Base-by-base conservation (phyloP, 208 protist species). In the Herpetomonas samuelpessoai region DNA sequence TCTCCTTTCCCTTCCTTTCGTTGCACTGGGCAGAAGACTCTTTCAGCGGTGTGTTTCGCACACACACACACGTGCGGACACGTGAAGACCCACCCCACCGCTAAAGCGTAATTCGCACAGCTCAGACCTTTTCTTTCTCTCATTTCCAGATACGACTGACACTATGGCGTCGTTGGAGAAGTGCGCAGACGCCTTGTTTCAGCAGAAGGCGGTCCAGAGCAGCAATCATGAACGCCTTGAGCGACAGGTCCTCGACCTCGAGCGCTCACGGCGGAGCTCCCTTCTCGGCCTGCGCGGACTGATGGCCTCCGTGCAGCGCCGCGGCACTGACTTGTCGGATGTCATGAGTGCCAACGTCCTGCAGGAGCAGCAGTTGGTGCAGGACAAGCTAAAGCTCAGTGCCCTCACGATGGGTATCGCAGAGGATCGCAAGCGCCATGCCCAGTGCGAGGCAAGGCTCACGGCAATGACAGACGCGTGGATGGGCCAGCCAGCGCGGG, bases 171-270 rank as follows among this genome's bases (percentile, higher is more conserved):
- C 83, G 21, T 62, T 93, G 25, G 62, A 88, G 19, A 68, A 56
- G 56, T 91, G 85, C 63, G 79, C 88, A 0, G 83, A 94, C 57
- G 73, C 69, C 16, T 60, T 94, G 49, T 66, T 94, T 21, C 82
- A 85, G 52, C 88, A 94, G 58, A 84, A 86, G 59, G 79, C 79
- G 1, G 64, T 92, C 29, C 76, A 89, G 65, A 58, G 65, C 16
- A 91, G 72, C 21, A 71, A 81, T 29, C 79, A 88, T 50, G 88
- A 90, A 60, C 71, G 68, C 2, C 55, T 88, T 22, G 81, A 88
- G 56, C 69, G 69, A 30, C 81, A 84, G 50, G 57, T 94, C 31
- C 62, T 71, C 27, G 73, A 87, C 16, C 68, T 86, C 39, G 76
- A 94, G 67, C 72, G 71, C 3, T 53, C 64, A 18, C 65, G 67